These are phyloP conservation scores for Metschnikowia gelsemii DNA, from an alignment of 805 yeast genomes.

Conservation along the genomic window DNA sequence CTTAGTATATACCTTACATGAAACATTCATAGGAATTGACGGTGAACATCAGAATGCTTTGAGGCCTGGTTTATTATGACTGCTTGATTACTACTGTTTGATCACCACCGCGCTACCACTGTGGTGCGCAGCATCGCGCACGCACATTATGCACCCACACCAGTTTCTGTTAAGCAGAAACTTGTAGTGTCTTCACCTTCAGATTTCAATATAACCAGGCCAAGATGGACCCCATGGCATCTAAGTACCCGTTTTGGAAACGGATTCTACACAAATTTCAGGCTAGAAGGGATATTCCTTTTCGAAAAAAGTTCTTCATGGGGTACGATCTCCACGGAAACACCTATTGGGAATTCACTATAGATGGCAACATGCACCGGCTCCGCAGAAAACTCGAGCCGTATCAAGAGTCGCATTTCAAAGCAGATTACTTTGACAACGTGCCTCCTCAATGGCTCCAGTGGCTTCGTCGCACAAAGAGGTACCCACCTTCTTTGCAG, in stretches of 20 bases:
- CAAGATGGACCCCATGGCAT: conserved; percentile 49
- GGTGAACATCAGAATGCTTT: too few species aligned
- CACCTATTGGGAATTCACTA: conserved; percentile 78
- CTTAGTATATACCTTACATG: too few species aligned
- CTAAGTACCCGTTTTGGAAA: conserved; percentile 50
- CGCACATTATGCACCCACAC: too few species aligned
- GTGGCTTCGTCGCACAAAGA: conserved; percentile 71
- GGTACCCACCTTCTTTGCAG: conserved; percentile 56
- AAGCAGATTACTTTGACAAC: conserved; percentile 57
- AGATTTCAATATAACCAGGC: background rate
- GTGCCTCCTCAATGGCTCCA: conserved; percentile 76
- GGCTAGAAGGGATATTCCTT: conserved; percentile 63
- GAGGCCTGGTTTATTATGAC: too few species aligned
- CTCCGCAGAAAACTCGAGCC: conserved; percentile 68
- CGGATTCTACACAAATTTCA: conserved; percentile 56
- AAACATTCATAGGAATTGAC: too few species aligned
- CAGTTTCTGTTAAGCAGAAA: too few species aligned
- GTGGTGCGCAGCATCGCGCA: background rate
- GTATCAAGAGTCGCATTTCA: conserved; percentile 42
- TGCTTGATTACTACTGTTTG: too few species aligned
- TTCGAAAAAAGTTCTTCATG: conserved; percentile 64
- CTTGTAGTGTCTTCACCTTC: too few species aligned
- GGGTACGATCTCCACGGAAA: conserved; percentile 83
- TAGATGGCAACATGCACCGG: conserved; percentile 50
- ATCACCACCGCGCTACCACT: background rate